Base-by-base conservation (phyloP, 2,329 filamentous ascomycete species). In the Fusarium tjaetaba region DNA sequence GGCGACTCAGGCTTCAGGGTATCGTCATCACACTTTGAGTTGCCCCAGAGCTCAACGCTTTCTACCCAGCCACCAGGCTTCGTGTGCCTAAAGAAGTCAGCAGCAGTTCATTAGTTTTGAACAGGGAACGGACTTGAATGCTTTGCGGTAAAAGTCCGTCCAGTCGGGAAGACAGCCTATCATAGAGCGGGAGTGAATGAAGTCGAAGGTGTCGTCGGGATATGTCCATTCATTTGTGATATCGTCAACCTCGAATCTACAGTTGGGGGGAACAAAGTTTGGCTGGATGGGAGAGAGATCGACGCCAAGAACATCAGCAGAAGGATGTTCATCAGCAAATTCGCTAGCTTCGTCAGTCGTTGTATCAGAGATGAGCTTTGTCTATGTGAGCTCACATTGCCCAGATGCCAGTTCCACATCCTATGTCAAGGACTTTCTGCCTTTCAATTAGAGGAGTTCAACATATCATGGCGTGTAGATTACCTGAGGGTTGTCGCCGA, bases 171-270 rank as follows among this genome's bases (percentile, higher is more conserved):
- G 84, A 51, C 85, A 85, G 18, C 89, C 90, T 1, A 84, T 81
- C 76, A 91, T 82, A 64, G 87, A 82, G 30, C 88, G 86, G 4
- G 87, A 84, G 77, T 91, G 90, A 48, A 92, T 85, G 71, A 86
- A 89, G 79, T 92, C 89, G 71, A 90, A 90, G 7, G 48, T 61
- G 58, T 86, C 74, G 0, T 82, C 76, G 0, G 85, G 82, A 41
- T 82, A 89, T 78, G 82, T 88, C 83, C 83, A 86, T 10, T 82
- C 78, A 24, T 80, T 84, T 70, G 88, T 88, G 39, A 89, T 86
- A 71, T 93, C 90, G 78, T 92, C 90, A 43, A 92, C 86, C 61
- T 91, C 85, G 65, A 92, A 93, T 68, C 87, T 86, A 60, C 91
- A 89, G 74, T 92, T 93, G 22, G 86, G 84, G 1, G 90, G 89